A percentile compares a stretch with the other conserved stretches of the same genome.
phyloP scores from a whole-genome alignment of 75 land plant species.

The Isoetes taiwanensis region DNA sequence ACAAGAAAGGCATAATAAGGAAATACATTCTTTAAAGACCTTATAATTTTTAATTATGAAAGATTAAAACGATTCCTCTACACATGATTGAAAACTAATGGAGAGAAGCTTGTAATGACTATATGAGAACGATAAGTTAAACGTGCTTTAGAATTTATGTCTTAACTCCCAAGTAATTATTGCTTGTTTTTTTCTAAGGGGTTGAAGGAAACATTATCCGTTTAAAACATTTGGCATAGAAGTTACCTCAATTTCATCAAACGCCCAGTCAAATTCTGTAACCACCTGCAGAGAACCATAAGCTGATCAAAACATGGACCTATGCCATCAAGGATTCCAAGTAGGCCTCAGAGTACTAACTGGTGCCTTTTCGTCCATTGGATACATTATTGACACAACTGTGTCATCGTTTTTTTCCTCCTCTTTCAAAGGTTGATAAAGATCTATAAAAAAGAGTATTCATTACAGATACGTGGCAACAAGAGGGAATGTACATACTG shows the following conservation, averaged over 20 bases:
- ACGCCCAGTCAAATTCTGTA: slow-evolving; percentile 79
- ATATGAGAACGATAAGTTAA: too few species aligned
- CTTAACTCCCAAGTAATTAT: too few species aligned
- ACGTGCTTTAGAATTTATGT: too few species aligned
- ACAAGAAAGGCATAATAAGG: background rate
- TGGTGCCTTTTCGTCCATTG: slow-evolving; percentile 66
- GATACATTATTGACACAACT: slow-evolving; percentile 65
- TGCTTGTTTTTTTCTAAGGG: too few species aligned
- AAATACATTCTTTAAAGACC: too few species aligned
- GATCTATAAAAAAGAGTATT: slow-evolving; percentile 41
- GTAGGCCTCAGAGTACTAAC: slow-evolving; percentile 22
- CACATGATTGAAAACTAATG: background rate
- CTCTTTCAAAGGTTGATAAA: slow-evolving; percentile 67
- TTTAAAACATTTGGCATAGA: too few species aligned
- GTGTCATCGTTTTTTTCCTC: slow-evolving; percentile 79
- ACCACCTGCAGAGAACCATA: slow-evolving; percentile 36
- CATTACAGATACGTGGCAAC: too few species aligned
- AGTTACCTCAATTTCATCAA: slow-evolving; percentile 76
- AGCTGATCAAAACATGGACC: background rate
- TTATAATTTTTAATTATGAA: background rate
- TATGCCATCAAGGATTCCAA: background rate
- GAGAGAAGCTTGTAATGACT: too few species aligned
- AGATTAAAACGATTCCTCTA: background rate
- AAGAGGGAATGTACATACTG: background rate
- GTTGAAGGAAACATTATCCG: too few species aligned